Conservation (phyloP, 2,329 filamentous ascomycete species). For the Penicillium vulpinum region DNA sequence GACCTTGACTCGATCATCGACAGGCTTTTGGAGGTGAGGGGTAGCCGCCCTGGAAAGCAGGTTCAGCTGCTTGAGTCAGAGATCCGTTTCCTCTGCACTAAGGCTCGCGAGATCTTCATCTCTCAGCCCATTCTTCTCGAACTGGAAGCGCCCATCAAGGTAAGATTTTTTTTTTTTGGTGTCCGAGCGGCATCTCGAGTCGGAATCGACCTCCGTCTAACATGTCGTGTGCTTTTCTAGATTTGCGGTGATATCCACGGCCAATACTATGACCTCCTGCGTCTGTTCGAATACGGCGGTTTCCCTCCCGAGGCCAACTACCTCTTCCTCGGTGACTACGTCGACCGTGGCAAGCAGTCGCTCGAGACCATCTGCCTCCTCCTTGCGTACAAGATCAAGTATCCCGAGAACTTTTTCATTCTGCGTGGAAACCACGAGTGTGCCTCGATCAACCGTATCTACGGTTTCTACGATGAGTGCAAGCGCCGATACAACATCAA, state of each 20-base stretch:
- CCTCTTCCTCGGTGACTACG: constrained; percentile 98
- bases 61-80: constrained; percentile 95
- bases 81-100: constrained; percentile 96
- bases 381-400: constrained; percentile 99
- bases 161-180: constrained; percentile 43
- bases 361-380: constrained; percentile 97
- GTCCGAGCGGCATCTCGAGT: not conserved
- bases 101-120: constrained; percentile 98
- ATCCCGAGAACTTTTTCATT: constrained; percentile 99
- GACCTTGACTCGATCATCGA: constrained; percentile 99
- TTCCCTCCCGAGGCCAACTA: constrained; percentile 99
- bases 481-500: constrained; percentile 99
- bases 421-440: constrained; percentile 98
- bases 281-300: constrained; percentile 96
- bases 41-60: constrained; percentile 96
- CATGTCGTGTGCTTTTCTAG: constrained; percentile 53
- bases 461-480: constrained; percentile 99
- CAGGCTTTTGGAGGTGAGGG: constrained; percentile 93
- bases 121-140: constrained; percentile 97
- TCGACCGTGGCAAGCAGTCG: constrained; percentile 98
- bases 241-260: constrained; percentile 99
- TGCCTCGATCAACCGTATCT: constrained; percentile 97
- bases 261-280: constrained; percentile 97
- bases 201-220: constrained; percentile 16
- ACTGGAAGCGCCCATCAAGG: constrained; percentile 98